Conservation (phyloP, 305 asterid species). For the Fraxinus dipetala region DNA sequence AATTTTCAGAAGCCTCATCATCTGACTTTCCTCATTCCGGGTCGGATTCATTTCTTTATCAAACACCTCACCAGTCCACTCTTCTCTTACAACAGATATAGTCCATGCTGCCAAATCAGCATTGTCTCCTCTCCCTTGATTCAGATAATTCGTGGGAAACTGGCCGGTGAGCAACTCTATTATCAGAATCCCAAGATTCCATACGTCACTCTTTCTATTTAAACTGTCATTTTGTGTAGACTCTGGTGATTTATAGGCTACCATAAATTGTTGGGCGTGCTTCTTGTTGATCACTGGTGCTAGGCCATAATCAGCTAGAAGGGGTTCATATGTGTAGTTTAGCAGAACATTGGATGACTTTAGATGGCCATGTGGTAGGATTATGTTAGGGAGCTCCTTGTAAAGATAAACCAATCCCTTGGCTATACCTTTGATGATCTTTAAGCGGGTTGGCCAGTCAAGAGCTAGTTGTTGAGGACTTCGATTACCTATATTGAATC, state of each 20-base stretch:
- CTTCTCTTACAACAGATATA: conserved; percentile 44
- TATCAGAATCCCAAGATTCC: conserved; percentile 47
- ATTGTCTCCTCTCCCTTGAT: conserved; percentile 32
- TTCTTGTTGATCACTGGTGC: conserved; percentile 36
- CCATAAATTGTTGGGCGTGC: conserved; percentile 42
- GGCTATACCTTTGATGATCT: conserved; percentile 43
- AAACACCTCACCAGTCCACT: conserved; percentile 40
- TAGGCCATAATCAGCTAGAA: conserved; percentile 38
- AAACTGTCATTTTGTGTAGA: conserved; percentile 17
- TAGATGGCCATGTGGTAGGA: conserved; percentile 40
- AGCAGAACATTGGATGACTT: conserved; percentile 43
- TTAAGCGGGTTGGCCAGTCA: conserved; percentile 40
- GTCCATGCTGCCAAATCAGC: conserved; percentile 42
- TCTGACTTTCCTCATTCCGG: conserved; percentile 28
- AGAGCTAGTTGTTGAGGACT: conserved; percentile 25
- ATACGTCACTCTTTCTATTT: conserved; percentile 33
- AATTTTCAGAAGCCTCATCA: conserved; percentile 39
- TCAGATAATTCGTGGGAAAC: conserved; percentile 35
- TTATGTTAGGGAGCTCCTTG: conserved; percentile 22
- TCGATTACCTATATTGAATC: conserved; percentile 24
- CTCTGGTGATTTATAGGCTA: conserved; percentile 42
- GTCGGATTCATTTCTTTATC: conserved; percentile 34
- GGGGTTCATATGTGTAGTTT: conserved; percentile 20
- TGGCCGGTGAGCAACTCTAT: conserved; percentile 38
- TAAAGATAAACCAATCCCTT: conserved; percentile 35